Conservation (phyloP, 2,329 filamentous ascomycete species). For the Exserohilum rostratum region DNA sequence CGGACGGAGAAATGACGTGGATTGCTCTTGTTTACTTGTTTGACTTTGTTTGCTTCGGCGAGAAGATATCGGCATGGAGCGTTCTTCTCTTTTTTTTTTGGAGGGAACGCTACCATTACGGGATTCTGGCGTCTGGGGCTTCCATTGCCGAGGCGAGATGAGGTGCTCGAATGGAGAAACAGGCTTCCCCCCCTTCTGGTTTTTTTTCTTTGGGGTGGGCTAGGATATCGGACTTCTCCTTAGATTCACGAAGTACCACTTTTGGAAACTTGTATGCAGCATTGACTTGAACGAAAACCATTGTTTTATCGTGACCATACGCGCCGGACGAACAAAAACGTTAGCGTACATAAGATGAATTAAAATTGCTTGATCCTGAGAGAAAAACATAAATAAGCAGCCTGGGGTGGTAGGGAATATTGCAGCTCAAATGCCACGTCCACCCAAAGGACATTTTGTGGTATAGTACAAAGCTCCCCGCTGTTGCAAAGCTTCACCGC, state of each 20-base stretch:
- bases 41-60: conserved; percentile 1
- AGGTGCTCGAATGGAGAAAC: neutral
- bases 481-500: conserved; percentile 8
- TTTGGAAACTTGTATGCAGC: neutral
- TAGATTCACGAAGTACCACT: neutral
- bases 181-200: neutral
- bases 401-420: neutral
- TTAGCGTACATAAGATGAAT: conserved; percentile 9
- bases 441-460: conserved; percentile 2
- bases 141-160: neutral
- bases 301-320: neutral
- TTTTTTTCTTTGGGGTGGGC: neutral
- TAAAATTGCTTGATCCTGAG: conserved; percentile 5
- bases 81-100: neutral
- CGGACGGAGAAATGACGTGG: neutral
- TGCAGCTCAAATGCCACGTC: neutral
- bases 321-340: neutral
- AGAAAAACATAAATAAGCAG: neutral
- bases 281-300: neutral
- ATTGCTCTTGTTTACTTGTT: neutral
- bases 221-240: conserved; percentile 9
- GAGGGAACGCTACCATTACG: neutral
- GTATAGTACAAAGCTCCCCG: conserved; percentile 11
- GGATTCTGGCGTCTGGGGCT: conserved; percentile 8
- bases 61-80: neutral